Base-by-base conservation (phyloP, 176 grass and related monocot genomes). In the Cenchrus purpureus region DNA sequence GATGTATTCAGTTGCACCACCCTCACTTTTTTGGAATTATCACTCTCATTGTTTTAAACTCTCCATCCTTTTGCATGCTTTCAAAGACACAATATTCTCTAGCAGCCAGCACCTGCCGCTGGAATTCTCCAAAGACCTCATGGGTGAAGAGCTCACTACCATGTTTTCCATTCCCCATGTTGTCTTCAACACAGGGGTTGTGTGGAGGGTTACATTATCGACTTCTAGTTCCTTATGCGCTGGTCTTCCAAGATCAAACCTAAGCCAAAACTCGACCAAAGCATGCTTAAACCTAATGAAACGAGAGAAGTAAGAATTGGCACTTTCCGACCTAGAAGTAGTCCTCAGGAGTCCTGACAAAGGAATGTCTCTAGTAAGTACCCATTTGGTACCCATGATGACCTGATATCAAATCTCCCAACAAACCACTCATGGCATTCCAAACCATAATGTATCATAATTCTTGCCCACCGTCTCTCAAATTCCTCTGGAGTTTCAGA, bases 251-350 rank as follows among this genome's bases (percentile, higher is more conserved):
- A 42, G 32, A 9, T 43, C 54, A 77, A 59, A 77, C 5, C 74
- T 40, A 10, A 77, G 74, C 53, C 74, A 77, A 77, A 77, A 77
- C 55, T 77, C 32, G 10, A 60, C 32, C 15, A 77, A 59, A n/a
- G 54, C 54, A 77, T 58, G 53, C 2, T 59, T 77, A 15, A 42
- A 43, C 6, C 53, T 54, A 20, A 77, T 56, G 28, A 76, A 34
- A 31, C 50, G 51, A 14, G 11, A 14, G 3, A 53, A 53, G 12
- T 53, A 64, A 64, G 22, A 64, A 25, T 64, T 64, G 6, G 61
- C 22, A 31, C 61, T 64, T 25, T 64, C 61, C 4, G 22, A 64
- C 10, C 61, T 31, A 12, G 61, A 64, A 64, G 8, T 28, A 2
- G 61, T 31, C 11, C 25, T 31, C 8, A 64, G 3, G 15, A 65